phyloP scores from a whole-genome alignment of 257 asterid genomes.

The Solanum sparsipilum region DNA sequence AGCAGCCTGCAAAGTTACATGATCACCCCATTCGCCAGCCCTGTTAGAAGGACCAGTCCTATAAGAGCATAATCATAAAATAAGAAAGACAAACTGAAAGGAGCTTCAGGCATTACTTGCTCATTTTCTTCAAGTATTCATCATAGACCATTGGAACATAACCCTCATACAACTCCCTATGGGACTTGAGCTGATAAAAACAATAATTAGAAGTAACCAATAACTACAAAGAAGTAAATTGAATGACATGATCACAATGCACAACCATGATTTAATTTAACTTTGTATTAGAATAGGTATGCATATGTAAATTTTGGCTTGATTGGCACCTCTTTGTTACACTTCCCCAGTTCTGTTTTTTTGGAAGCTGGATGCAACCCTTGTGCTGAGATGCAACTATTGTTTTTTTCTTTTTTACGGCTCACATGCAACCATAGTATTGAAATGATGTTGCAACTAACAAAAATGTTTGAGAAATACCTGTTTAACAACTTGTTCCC shows the following conservation, averaged over 20 bases:
- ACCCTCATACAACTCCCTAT: constrained; percentile 53
- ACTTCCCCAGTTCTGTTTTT: neutral
- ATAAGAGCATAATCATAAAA: neutral
- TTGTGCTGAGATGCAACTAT: neutral
- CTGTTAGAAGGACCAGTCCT: constrained; percentile 20
- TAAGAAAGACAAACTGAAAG: neutral
- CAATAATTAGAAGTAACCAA: neutral
- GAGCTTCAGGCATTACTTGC: constrained; percentile 39
- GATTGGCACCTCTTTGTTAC: neutral
- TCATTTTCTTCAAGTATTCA: constrained; percentile 68
- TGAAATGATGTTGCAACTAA: neutral
- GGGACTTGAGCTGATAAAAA: constrained; percentile 58
- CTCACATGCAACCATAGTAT: neutral
- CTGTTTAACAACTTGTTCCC: constrained; percentile 68
- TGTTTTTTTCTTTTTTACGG: neutral
- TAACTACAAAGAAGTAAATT: neutral
- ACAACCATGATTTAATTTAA: neutral
- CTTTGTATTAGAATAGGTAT: neutral
- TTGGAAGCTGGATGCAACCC: neutral
- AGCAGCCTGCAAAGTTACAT: constrained; percentile 87
- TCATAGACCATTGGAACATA: constrained; percentile 75
- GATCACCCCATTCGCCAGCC: constrained; percentile 96
- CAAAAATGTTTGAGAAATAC: constrained; percentile 8
- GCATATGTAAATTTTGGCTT: neutral
- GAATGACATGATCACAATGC: neutral